phyloP scores from a whole-genome alignment of 1,284 basidiomycete species.

The Marasmius oreades region DNA sequence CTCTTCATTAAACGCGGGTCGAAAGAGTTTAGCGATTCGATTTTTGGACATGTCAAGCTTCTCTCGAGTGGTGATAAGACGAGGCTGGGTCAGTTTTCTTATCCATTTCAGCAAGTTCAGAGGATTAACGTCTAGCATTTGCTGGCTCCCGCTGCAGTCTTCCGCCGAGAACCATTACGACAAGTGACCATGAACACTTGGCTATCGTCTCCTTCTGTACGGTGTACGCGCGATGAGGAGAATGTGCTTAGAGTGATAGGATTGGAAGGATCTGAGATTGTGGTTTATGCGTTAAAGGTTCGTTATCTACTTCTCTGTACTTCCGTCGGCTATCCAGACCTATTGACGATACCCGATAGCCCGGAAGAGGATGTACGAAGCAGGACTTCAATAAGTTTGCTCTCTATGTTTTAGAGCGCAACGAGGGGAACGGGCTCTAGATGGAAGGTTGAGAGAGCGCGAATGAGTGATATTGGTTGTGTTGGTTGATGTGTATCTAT shows the following conservation, averaged over 20 bases:
- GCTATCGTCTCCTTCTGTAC: constrained; percentile 41
- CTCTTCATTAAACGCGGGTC: constrained; percentile 58
- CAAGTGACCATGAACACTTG: constrained; percentile 66
- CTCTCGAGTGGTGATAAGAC: constrained; percentile 39
- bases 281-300: constrained; percentile 45
- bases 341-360: constrained; percentile 35
- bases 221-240: constrained; percentile 51
- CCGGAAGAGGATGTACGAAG: constrained; percentile 44
- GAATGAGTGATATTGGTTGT: too few species aligned
- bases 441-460: too few species aligned
- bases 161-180: constrained; percentile 63
- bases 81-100: constrained; percentile 40
- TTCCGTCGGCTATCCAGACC: too few species aligned
- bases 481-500: too few species aligned
- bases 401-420: constrained; percentile 31
- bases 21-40: constrained; percentile 54
- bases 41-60: constrained; percentile 58
- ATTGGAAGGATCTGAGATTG: constrained; percentile 42
- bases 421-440: too few species aligned
- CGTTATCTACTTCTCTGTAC: too few species aligned
- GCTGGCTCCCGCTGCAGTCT: constrained; percentile 37
- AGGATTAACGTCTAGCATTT: not conserved
- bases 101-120: not conserved
- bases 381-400: constrained; percentile 49
- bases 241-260: constrained; percentile 55